A percentile compares a stretch with the other conserved stretches of the same genome.
Evolutionary conservation across 768 basidiomycete genomes (phyloP).

Genomic region (Phaeotremella fagi): DNA sequence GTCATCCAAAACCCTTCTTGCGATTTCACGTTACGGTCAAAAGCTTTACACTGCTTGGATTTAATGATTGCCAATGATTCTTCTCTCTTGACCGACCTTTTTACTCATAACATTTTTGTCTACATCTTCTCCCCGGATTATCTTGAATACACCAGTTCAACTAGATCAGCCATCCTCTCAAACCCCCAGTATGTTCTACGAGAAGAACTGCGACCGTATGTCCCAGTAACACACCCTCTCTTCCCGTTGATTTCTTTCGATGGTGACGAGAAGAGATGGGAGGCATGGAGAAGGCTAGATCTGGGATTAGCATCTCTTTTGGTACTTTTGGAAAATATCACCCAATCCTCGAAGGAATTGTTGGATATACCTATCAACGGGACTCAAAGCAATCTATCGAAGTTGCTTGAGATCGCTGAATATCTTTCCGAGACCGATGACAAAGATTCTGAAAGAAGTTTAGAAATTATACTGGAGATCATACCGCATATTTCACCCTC

Average conservation of each 20-base stretch:
- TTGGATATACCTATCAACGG: conserved; percentile 7
- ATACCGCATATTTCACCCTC: conserved; percentile 1
- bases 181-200: conserved; percentile 14
- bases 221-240: conserved; percentile 18
- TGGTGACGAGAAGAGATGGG: neutral
- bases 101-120: conserved; percentile 1
- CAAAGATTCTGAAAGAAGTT: neutral
- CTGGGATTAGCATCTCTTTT: conserved; percentile 7
- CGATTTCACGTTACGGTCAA: neutral
- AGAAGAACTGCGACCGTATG: conserved; percentile 5
- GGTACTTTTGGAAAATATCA: neutral
- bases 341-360: conserved; percentile 4
- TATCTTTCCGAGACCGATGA: neutral
- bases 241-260: neutral
- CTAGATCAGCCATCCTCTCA: neutral
- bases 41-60: conserved; percentile 15
- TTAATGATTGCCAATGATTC: conserved; percentile 7
- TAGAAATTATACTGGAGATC: conserved; percentile 23
- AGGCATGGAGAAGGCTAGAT: conserved; percentile 20
- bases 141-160: conserved; percentile 1
- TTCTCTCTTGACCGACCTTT: neutral
- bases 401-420: conserved; percentile 12
- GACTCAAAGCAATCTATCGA: conserved; percentile 14
- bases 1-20: neutral
- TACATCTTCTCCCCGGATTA: neutral